Base-by-base conservation (phyloP, 495 filamentous ascomycete genomes). In the Penicillium bovifimosum region DNA sequence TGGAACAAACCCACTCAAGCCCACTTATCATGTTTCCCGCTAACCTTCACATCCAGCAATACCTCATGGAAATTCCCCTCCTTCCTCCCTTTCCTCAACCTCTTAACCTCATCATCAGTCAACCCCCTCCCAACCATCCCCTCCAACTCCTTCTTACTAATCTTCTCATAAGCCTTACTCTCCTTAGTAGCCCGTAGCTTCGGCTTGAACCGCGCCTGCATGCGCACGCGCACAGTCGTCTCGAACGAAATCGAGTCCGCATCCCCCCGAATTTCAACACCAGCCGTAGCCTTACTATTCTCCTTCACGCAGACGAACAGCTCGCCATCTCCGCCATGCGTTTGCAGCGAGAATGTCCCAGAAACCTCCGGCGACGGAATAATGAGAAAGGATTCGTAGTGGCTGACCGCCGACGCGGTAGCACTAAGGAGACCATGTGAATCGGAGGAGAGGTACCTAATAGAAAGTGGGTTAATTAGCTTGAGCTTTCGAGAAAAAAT, bases 1-100 rank as follows among this genome's bases (percentile, higher is more conserved):
- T 29, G 1, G 14, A 31, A 39, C 14, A 45, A 33, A 41, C 45
- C 11, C 13, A 26, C 48, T 66, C 62, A 83, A 55, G 84, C 84
- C 76, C 81, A 98, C 67, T 98, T 98, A 72, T 98, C 93, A 75
- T 98, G 93, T 72, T 96, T 96, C 49, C 83, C 87, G 70, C 93
- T 96, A 9, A 96, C 88, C 68, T 89, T 91, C 27, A 97, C 77
- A 77, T 96, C 85, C 49, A 98, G 69, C 55, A 96, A 66, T 47
- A 80, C 80, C 70, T 98, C 95, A 71, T 97, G 86, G 64, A 91
- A 98, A 67, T 92, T 82, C 1, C 93, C 68, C 64, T 96, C 89
- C 66, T 82, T 75, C 66, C 90, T 78, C 20, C 91, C 91, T 72
- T 71, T 86, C 78, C 90, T 91, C 67, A 98, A 68, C 63, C 64